phyloP scores from a whole-genome alignment of 2,329 filamentous ascomycete species.

The Aureobasidium sp. region DNA sequence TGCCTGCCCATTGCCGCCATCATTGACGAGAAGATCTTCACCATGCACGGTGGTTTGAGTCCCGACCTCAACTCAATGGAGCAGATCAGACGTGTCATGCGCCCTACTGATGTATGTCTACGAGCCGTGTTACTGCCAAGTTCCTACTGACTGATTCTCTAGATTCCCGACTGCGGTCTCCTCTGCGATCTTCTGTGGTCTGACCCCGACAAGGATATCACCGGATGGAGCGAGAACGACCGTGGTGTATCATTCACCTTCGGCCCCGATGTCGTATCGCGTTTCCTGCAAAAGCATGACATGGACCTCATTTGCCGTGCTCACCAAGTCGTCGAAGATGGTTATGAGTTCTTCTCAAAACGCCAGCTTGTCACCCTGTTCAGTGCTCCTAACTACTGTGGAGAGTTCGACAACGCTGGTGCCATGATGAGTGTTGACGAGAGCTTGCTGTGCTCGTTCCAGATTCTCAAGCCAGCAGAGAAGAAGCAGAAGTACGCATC shows the following conservation, averaged over 20 bases:
- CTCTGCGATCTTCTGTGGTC: conserved; percentile 98
- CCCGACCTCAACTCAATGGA: conserved; percentile 99
- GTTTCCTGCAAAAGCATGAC: conserved; percentile 97
- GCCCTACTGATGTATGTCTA: conserved; percentile 86
- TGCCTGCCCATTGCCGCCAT: conserved; percentile 96
- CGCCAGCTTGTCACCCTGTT: conserved; percentile 95
- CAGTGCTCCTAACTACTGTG: conserved; percentile 97
- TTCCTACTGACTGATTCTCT: conserved; percentile 19
- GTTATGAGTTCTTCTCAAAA: conserved; percentile 99
- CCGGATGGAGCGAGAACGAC: conserved; percentile 98
- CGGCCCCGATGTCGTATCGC: conserved; percentile 90
- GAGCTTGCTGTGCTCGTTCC: conserved; percentile 97
- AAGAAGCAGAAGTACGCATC: conserved; percentile 99
- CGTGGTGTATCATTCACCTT: conserved; percentile 98
- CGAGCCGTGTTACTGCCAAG: conserved; percentile 15
- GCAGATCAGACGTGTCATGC: conserved; percentile 98
- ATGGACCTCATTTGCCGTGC: conserved; percentile 99
- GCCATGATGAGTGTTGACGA: conserved; percentile 99
- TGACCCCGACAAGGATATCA: conserved; percentile 98
- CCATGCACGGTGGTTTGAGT: conserved; percentile 96
- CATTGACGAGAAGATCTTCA: conserved; percentile 99
- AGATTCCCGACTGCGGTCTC: conserved; percentile 97
- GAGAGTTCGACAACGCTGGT: conserved; percentile 98
- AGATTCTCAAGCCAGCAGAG: conserved; percentile 99
- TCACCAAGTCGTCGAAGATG: conserved; percentile 97